Evolutionary conservation across 2,329 filamentous ascomycete species (phyloP).

Genomic region (Colletotrichum endophyticum): DNA sequence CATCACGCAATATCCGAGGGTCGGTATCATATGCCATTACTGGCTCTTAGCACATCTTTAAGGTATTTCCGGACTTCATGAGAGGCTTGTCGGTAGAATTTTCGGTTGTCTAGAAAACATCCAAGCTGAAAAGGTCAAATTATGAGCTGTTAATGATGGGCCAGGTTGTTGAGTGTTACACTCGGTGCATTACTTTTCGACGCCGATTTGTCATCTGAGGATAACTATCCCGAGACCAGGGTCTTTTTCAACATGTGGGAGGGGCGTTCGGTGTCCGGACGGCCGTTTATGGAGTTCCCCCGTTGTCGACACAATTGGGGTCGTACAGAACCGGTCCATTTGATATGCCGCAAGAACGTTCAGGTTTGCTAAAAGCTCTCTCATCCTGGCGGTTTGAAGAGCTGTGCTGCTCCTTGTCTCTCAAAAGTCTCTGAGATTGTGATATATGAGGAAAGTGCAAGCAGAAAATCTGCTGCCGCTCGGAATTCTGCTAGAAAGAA

Average conservation of each 20-base stretch:
- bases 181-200: background rate
- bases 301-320: background rate
- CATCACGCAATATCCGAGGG: background rate
- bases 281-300: background rate
- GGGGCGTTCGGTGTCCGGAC: background rate
- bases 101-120: background rate
- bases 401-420: background rate
- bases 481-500: background rate
- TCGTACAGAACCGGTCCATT: background rate
- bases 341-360: background rate
- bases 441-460: accelerated
- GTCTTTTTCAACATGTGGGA: background rate
- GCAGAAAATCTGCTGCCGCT: accelerated
- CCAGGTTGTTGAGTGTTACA: background rate
- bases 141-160: background rate
- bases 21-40: background rate
- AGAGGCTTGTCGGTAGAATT: background rate
- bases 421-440: accelerated
- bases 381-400: background rate
- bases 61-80: accelerated
- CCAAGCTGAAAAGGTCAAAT: too few species aligned
- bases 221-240: background rate
- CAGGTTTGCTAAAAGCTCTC: accelerated
- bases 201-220: background rate
- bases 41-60: background rate